Conservation (phyloP, 2,329 filamentous ascomycete genomes). For the Monosporascus sp. region DNA sequence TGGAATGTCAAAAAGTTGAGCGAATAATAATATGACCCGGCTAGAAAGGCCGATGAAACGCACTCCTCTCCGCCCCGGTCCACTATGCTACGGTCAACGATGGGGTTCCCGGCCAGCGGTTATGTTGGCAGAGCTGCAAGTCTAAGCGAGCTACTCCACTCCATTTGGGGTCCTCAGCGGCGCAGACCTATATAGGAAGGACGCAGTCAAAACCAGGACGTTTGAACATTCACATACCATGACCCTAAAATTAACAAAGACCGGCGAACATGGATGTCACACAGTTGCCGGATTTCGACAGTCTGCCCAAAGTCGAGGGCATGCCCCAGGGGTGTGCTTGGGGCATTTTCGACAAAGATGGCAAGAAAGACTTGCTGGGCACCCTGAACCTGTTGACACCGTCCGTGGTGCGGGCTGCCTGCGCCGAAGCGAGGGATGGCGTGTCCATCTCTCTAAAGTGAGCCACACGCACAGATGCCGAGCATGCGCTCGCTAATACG, state of each 20-base stretch:
- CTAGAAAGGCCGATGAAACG: too few relatives aligned
- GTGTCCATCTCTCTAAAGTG: constrained; percentile 49
- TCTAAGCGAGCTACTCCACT: too few relatives aligned
- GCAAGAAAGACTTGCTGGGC: constrained; percentile 43
- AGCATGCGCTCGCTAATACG: not conserved
- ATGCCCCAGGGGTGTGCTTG: constrained; percentile 45
- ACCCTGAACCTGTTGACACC: constrained; percentile 49
- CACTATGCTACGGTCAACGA: too few relatives aligned
- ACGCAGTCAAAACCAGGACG: not conserved
- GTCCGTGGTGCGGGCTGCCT: constrained; percentile 34
- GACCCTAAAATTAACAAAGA: too few relatives aligned
- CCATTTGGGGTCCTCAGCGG: too few relatives aligned
- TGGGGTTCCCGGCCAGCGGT: too few relatives aligned
- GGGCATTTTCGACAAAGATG: constrained; percentile 47
- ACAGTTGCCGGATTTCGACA: constrained; percentile 37
- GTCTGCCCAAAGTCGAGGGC: constrained; percentile 34
- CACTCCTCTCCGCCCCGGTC: too few relatives aligned
- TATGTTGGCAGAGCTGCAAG: too few relatives aligned
- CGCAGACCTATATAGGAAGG: not conserved
- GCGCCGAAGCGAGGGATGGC: constrained; percentile 39
- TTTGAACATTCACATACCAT: not conserved
- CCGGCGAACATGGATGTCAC: constrained; percentile 12
- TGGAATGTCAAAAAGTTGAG: too few relatives aligned
- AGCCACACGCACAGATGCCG: constrained; percentile 3
- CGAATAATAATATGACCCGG: too few relatives aligned